Percentiles rank a stretch among this genome's conserved stretches.
These are phyloP conservation scores for Paramyrothecium roridum DNA, from an alignment of 2,329 filamentous ascomycete genomes.

Conservation along the genomic window DNA sequence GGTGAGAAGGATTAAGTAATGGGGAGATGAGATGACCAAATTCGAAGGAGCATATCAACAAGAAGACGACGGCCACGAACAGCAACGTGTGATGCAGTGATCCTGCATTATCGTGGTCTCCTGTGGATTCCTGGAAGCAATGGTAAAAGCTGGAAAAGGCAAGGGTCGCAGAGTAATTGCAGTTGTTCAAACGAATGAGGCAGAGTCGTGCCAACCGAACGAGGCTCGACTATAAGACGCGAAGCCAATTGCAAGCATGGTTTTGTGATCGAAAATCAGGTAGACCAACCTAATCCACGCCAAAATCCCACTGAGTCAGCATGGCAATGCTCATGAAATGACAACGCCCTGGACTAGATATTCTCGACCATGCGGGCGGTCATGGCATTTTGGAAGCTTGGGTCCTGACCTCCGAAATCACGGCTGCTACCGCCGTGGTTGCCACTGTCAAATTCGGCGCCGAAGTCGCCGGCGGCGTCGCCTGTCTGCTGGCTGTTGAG, in stretches of 20 bases:
- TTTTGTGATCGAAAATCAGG: slow-evolving; percentile 25
- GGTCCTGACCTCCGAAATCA: slow-evolving; percentile 52
- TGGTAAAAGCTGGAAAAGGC: neutral
- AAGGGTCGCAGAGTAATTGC: neutral
- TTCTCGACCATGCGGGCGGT: slow-evolving; percentile 82
- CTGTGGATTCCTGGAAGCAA: no score
- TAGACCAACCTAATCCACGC: slow-evolving; percentile 28
- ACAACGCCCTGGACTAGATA: slow-evolving; percentile 54
- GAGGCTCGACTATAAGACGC: neutral
- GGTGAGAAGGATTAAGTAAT: neutral
- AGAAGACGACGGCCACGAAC: no score
- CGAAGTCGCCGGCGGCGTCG: slow-evolving; percentile 32
- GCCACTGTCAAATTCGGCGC: slow-evolving; percentile 44
- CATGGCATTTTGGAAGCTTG: slow-evolving; percentile 74
- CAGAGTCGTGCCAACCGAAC: neutral
- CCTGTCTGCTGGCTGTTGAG: slow-evolving; percentile 33
- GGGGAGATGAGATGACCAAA: no score
- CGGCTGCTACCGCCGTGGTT: slow-evolving; percentile 28
- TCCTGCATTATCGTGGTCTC: neutral
- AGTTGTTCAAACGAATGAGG: neutral
- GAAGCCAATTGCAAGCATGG: slow-evolving; percentile 6
- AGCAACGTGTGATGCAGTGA: neutral
- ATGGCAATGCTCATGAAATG: neutral
- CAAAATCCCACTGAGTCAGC: neutral
- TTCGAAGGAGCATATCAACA: no score